These are phyloP conservation scores for Chloris gayana DNA, from an alignment of 176 grass and related monocot species.

Conservation along the genomic window DNA sequence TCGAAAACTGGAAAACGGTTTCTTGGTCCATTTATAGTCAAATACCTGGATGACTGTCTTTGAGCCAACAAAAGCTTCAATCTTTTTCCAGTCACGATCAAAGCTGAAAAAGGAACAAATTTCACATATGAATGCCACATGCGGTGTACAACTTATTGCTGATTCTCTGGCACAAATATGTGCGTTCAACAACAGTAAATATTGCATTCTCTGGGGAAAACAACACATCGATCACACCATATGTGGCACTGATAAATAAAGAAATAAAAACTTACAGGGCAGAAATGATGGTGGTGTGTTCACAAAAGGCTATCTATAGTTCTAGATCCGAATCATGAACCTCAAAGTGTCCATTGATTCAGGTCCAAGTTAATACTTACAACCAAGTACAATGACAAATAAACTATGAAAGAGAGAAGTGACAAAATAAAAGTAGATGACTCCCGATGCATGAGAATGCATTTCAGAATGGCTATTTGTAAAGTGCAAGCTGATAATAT, in stretches of 20 bases:
- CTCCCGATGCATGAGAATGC: neutral
- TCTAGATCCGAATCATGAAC: constrained; percentile 3
- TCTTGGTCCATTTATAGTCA: neutral
- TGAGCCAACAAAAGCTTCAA: constrained; percentile 94
- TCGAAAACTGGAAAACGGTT: neutral
- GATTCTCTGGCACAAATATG: constrained; percentile 1
- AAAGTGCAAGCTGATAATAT: neutral
- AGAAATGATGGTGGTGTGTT: constrained; percentile 4
- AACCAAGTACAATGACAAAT: neutral
- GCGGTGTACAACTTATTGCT: constrained; percentile 4
- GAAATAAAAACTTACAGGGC: neutral
- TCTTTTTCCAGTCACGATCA: constrained; percentile 98
- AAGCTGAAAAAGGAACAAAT: constrained; percentile 57
- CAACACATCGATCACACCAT: neutral
- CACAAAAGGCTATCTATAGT: neutral
- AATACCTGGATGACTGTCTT: constrained; percentile 95
- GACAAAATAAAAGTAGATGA: neutral
- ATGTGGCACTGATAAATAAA: neutral
- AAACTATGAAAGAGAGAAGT: neutral
- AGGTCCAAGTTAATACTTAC: constrained; percentile 6
- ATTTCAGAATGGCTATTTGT: neutral
- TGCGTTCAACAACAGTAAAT: constrained; percentile 13
- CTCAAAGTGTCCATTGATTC: constrained; percentile 1
- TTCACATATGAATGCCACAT: constrained; percentile 34
- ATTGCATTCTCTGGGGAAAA: neutral